Conservation (phyloP, 768 basidiomycete genomes). For the Leccinum subgranulosum region DNA sequence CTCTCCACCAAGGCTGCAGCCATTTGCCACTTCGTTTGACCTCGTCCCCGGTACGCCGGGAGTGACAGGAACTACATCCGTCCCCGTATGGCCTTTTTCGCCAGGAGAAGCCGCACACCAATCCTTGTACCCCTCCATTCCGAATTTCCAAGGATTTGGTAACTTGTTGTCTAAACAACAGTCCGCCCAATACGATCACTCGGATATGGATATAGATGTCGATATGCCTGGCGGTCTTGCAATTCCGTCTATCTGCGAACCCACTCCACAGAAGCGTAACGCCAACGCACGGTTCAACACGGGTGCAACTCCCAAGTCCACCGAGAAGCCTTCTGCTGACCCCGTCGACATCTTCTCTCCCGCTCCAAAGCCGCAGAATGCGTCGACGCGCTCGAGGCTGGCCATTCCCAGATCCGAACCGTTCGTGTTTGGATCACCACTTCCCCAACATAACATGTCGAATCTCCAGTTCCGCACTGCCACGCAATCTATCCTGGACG, state of each 20-base stretch:
- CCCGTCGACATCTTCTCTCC: conserved; percentile 43
- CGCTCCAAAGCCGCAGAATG: conserved; percentile 21
- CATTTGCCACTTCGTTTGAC: conserved; percentile 67
- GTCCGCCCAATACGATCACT: conserved; percentile 21
- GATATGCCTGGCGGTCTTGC: conserved; percentile 37
- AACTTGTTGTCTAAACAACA: conserved; percentile 25
- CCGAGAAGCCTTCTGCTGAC: conserved; percentile 31
- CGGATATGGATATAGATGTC: conserved; percentile 33
- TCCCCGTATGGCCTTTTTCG: conserved; percentile 42
- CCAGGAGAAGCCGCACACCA: conserved; percentile 23
- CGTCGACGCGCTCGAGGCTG: conserved; percentile 21
- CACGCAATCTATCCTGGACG: conserved; percentile 69
- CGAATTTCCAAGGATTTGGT: conserved; percentile 32
- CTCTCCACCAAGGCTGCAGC: conserved; percentile 62
- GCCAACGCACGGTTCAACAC: conserved; percentile 15
- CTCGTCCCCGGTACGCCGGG: conserved; percentile 58
- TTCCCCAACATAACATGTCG: conserved; percentile 57
- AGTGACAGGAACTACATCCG: conserved; percentile 11
- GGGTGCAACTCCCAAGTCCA: conserved; percentile 24
- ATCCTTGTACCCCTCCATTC: conserved; percentile 40
- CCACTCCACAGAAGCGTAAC: conserved; percentile 19
- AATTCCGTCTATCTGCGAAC: conserved; percentile 14
- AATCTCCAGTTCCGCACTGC: conserved; percentile 65
- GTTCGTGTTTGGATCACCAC: conserved; percentile 78
- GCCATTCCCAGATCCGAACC: conserved; percentile 35